Evolutionary conservation across 441 rosid species (phyloP).

Genomic region (Erodium trifolium): DNA sequence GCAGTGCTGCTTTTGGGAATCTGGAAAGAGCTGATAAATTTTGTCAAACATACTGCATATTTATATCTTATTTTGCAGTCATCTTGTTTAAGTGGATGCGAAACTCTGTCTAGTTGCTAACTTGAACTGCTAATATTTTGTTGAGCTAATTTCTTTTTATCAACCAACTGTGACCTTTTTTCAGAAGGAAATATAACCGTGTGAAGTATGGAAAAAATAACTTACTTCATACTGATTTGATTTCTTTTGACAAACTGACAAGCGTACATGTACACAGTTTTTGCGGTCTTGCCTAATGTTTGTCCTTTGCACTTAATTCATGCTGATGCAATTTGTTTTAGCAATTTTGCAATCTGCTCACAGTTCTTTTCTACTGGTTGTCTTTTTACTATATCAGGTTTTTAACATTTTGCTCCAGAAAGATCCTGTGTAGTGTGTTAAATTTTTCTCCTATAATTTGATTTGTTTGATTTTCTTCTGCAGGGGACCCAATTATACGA

Average conservation of each 20-base stretch:
- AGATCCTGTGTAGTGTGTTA: conserved; percentile 8
- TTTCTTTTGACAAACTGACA: not conserved
- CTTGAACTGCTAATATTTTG: not conserved
- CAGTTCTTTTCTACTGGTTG: not conserved
- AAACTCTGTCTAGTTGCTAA: not conserved
- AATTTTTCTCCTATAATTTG: conserved; percentile 13
- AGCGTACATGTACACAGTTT: not conserved
- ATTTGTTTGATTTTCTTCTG: conserved; percentile 19
- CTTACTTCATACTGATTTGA: not conserved
- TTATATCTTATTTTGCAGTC: not conserved
- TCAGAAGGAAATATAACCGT: not conserved
- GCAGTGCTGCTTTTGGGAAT: not conserved
- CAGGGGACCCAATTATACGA: conserved; percentile 97
- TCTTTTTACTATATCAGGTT: conserved; percentile 10
- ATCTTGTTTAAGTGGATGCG: not conserved
- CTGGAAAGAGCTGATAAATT: not conserved
- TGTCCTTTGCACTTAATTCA: not conserved
- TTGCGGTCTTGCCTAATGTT: not conserved
- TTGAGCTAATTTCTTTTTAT: not conserved
- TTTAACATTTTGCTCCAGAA: not conserved
- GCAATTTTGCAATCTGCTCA: not conserved
- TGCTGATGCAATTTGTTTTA: conserved; percentile 2
- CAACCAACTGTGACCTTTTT: not conserved
- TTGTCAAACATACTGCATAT: not conserved
- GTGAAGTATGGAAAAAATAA: not conserved